Percentiles rank a stretch among this genome's conserved stretches.
These are phyloP conservation scores for Mycena leptocephala DNA, from an alignment of 768 basidiomycete species.

Conservation along the genomic window DNA sequence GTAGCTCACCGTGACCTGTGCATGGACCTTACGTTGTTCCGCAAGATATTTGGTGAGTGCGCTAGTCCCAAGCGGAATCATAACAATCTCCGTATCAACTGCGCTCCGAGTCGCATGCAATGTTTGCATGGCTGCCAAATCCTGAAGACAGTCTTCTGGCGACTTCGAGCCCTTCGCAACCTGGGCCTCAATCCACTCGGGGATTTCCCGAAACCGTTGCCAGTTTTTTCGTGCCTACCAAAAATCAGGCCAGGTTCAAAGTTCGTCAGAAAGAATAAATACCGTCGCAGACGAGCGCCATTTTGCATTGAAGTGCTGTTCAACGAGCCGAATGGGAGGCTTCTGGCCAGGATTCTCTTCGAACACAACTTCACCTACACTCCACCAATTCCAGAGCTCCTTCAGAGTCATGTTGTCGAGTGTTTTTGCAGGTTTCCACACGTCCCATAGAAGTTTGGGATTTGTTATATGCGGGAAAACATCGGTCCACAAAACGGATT, in stretches of 20 bases:
- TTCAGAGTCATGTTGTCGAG: neutral
- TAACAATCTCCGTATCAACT: neutral
- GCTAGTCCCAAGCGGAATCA: neutral
- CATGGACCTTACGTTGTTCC: neutral
- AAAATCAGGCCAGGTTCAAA: neutral
- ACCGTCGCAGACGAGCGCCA: neutral
- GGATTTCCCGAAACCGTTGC: constrained; percentile 25
- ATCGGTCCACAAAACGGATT: neutral
- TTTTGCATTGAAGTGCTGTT: constrained; percentile 18
- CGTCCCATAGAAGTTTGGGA: neutral
- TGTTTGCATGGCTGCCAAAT: neutral
- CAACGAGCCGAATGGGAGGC: constrained; percentile 6
- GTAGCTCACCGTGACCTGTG: too few species aligned
- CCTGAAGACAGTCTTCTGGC: neutral
- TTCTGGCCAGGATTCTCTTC: neutral
- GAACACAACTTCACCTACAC: neutral
- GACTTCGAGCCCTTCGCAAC: neutral
- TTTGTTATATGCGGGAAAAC: neutral
- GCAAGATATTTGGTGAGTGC: neutral
- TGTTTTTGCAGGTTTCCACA: constrained; percentile 5
- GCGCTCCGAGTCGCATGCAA: neutral
- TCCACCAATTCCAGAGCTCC: neutral
- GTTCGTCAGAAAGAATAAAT: too few species aligned
- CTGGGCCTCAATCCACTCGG: constrained; percentile 23
- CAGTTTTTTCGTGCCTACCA: constrained; percentile 16